Evolutionary conservation across 2,329 filamentous ascomycete species (phyloP), one percentile per base, ranked within the genome.

Genomic region (Dactylellina cionopaga): DNA sequence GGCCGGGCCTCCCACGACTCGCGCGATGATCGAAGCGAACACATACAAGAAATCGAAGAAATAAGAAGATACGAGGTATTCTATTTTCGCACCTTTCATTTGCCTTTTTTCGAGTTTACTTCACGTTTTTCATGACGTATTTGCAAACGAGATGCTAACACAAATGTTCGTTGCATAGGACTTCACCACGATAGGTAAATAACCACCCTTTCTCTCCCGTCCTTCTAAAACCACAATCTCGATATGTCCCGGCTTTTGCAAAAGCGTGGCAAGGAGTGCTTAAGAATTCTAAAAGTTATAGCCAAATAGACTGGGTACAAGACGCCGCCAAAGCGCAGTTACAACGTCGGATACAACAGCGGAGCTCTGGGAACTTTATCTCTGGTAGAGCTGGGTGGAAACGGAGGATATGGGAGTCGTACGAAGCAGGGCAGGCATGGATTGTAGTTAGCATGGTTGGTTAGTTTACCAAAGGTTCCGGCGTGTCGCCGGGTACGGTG

Each of bases 381-480:
- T 88, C 92, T 74, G 85, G 89, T 29, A 85, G 88, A 74, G 82
- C 82, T 59, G 90, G 90, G 70, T 98, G 93, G 92, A 86, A 91
- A 79, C 87, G 91, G 74, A 91, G 89, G 77, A 81, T 96, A 31
- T 88, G 87, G 82, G 91, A 95, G 79, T 91, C 91, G 27, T 99
- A 98, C 80, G 93, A 98, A 81, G 95, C 95, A 9, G 95, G 92
- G 1, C 95, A 99, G 81, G 94, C 92, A 19, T 99, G 95, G 95
- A 93, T 99, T 68, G 95, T 99, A 51, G 90, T 99, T 63, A 98
- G 92, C 19, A 84, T 99, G 74, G 94, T 99, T 64, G 91, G 80
- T 81, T 75, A 74, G 65, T 75, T 49, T n/a, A 7, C 39, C 44
- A n/a, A n/a, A n/a, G n/a, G n/a, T n/a, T n/a, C n/a, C n/a, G n/a